Conservation (phyloP, 2,329 filamentous ascomycete species). For the Diplocarpon mali region DNA sequence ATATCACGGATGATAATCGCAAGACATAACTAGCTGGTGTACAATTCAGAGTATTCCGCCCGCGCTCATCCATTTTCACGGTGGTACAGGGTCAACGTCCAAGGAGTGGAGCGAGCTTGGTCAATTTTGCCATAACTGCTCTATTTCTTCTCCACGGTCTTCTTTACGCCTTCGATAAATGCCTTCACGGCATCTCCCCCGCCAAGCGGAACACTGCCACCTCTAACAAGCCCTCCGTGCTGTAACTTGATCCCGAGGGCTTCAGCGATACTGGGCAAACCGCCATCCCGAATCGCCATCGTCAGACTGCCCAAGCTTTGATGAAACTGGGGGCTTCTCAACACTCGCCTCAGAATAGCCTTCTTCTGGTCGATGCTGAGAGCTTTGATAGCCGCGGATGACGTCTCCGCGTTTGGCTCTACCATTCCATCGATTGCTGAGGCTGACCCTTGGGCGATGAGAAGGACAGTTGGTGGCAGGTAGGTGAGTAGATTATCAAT, state of each 20-base stretch:
- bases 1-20: no score
- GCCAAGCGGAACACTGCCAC: constrained; percentile 72
- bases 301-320: constrained; percentile 81
- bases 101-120: no score
- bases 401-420: constrained; percentile 57
- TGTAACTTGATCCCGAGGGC: constrained; percentile 70
- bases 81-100: no score
- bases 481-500: constrained; percentile 67
- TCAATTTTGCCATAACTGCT: background rate
- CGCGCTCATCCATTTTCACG: no score
- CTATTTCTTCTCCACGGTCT: constrained; percentile 47
- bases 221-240: constrained; percentile 72
- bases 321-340: constrained; percentile 81
- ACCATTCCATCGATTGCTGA: constrained; percentile 44
- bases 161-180: constrained; percentile 83
- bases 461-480: constrained; percentile 67
- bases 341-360: constrained; percentile 64
- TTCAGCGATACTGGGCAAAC: constrained; percentile 79
- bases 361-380: constrained; percentile 70
- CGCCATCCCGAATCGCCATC: constrained; percentile 79
- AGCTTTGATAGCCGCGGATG: constrained; percentile 63
- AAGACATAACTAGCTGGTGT: no score
- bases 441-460: constrained; percentile 60
- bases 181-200: constrained; percentile 82
- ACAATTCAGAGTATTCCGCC: no score